A percentile compares a stretch with the other conserved stretches of the same genome.
Conservation (phyloP, 2,329 filamentous ascomycete genomes). For the Paracoccidioides lutzii region DNA sequence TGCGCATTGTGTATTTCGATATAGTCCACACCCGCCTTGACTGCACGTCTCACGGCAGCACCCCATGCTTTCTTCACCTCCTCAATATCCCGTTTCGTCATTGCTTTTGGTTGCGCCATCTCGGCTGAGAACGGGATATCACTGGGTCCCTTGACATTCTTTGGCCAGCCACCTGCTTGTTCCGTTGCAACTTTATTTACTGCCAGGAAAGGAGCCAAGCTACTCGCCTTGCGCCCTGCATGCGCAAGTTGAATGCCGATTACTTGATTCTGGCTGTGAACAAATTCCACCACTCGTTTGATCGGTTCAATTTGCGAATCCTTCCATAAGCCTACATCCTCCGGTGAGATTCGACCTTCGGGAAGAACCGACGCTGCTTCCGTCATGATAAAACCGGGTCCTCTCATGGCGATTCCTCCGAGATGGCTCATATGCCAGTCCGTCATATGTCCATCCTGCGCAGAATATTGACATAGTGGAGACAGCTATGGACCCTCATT, state of each 20-base stretch:
- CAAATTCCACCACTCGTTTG: slow-evolving; percentile 19
- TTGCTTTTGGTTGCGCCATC: slow-evolving; percentile 44
- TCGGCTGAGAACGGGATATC: slow-evolving; percentile 46
- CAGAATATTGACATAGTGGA: slow-evolving; percentile 55
- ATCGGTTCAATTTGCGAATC: slow-evolving; percentile 55
- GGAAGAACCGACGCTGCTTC: slow-evolving; percentile 66
- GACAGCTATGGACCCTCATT: slow-evolving; percentile 31
- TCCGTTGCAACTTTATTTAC: slow-evolving; percentile 42
- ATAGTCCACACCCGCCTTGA: slow-evolving; percentile 60
- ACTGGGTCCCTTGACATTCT: slow-evolving; percentile 44
- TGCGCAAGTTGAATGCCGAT: slow-evolving; percentile 66
- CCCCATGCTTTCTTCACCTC: slow-evolving; percentile 50
- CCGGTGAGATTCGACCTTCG: slow-evolving; percentile 66
- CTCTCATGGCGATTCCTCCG: slow-evolving; percentile 58
- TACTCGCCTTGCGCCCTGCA: slow-evolving; percentile 57
- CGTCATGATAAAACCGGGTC: slow-evolving; percentile 56
- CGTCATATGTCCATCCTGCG: slow-evolving; percentile 58
- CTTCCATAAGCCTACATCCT: slow-evolving; percentile 70
- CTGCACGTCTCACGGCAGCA: slow-evolving; percentile 44
- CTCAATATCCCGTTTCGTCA: slow-evolving; percentile 57
- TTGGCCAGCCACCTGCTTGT: slow-evolving; percentile 42
- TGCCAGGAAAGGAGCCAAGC: slow-evolving; percentile 50
- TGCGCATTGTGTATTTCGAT: slow-evolving; percentile 74
- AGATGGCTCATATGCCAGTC: slow-evolving; percentile 74
- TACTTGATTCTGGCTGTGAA: slow-evolving; percentile 45